Base-by-base conservation (phyloP, 2,329 filamentous ascomycete genomes). In the Alternaria infectoria region DNA sequence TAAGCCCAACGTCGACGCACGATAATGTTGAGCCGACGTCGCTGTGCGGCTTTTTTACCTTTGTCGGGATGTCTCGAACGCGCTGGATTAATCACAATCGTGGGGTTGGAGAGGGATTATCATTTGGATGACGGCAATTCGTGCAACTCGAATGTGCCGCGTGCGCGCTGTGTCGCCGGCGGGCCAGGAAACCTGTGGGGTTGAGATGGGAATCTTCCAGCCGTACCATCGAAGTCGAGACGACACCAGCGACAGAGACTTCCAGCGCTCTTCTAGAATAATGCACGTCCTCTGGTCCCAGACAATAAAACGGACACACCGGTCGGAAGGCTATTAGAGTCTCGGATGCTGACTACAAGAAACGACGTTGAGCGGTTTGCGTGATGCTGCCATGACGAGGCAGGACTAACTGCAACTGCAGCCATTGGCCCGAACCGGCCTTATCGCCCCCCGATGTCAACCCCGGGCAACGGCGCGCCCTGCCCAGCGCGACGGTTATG, bases 21-120 rank as follows among this genome's bases (percentile, higher is more conserved):
- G 64, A 70, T 68, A 69, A 61, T 56, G 57, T 63, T 50, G 68
- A 65, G 69, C 75, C 76, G 76, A 77, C 69, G 73, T 76, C 67
- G 75, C 72, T 69, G 69, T 67, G 70, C 68, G 73, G 70, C 66
- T 70, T 72, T 74, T 61, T 69, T 65, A 23, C 61, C 64, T 45
- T 36, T 30, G 58, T 63, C 54, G 65, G 65, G 60, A 43, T 54
- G 58, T 59, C 52, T 32, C 52, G 57, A 54, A 54, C 51, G 44
- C 40, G 50, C 17, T 57, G 23, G 43, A 62, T 69, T 69, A 64
- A 62, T 66, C 58, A 65, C 59, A 46, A 54, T 62, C 66, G 74
- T 76, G 75, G 75, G 75, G 74, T 76, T 58, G 8, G 11, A 47
- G n/a, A 46, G 30, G 7, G 19, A 64, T 66, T 70, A 57, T 49